phyloP scores from a whole-genome alignment of 2,329 filamentous ascomycete genomes.

The Trichophyton rubrum region DNA sequence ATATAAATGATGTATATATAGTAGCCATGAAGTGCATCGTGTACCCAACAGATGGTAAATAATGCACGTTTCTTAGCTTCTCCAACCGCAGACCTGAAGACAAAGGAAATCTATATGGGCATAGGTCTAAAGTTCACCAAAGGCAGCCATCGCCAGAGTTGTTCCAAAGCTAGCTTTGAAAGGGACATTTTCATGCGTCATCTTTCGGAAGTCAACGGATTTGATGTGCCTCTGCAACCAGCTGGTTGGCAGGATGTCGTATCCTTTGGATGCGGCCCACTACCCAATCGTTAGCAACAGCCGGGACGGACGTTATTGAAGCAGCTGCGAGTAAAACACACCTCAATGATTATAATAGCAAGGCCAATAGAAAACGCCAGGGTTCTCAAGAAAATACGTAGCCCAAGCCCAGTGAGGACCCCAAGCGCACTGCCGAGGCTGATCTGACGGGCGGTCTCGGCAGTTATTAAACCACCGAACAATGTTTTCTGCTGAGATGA shows the following conservation, averaged over 20 bases:
- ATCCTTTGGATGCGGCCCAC: slow-evolving; percentile 37
- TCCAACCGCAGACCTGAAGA: background rate
- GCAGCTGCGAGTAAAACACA: slow-evolving; percentile 17
- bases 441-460: slow-evolving; percentile 31
- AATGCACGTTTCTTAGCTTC: background rate
- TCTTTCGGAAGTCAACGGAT: slow-evolving; percentile 27
- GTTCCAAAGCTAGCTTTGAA: slow-evolving; percentile 37
- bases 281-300: slow-evolving; percentile 12
- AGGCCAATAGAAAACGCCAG: slow-evolving; percentile 34
- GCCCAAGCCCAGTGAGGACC: slow-evolving; percentile 30
- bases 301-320: too few species aligned
- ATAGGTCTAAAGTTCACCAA: slow-evolving; percentile 28
- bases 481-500: slow-evolving; percentile 14
- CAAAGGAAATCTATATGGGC: background rate
- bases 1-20: background rate
- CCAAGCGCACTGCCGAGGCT: slow-evolving; percentile 36
- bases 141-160: slow-evolving; percentile 35
- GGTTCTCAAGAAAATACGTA: slow-evolving; percentile 34
- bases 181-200: slow-evolving; percentile 29
- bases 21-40: background rate
- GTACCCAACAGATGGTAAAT: background rate
- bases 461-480: slow-evolving; percentile 19
- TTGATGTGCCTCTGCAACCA: slow-evolving; percentile 32
- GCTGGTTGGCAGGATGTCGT: slow-evolving; percentile 32
- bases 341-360: slow-evolving; percentile 34